phyloP scores from a whole-genome alignment of 1,139 yeast genomes.

The Suhomyces coccinellae region DNA sequence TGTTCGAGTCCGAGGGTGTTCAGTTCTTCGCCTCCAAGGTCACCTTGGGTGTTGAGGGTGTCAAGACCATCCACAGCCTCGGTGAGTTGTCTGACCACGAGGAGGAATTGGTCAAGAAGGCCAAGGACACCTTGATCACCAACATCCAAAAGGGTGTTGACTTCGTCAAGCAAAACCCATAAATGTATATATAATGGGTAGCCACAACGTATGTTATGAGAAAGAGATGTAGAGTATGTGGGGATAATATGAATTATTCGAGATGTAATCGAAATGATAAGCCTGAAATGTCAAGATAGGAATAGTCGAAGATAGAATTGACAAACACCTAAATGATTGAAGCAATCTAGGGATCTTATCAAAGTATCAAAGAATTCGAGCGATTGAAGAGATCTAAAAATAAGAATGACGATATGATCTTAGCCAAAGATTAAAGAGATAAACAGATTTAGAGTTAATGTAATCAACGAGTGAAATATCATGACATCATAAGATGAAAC shows the following conservation, averaged over 20 bases:
- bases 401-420: too few relatives aligned
- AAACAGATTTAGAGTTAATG: too few relatives aligned
- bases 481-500: too few relatives aligned
- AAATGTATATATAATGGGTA: slow-evolving; percentile 16
- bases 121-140: slow-evolving; percentile 55
- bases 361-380: too few relatives aligned
- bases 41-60: slow-evolving; percentile 58
- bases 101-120: slow-evolving; percentile 54
- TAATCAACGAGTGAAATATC: too few relatives aligned
- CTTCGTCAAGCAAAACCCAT: slow-evolving; percentile 55
- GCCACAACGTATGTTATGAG: neutral
- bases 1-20: slow-evolving; percentile 45
- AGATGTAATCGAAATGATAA: neutral
- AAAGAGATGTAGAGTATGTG: neutral
- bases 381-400: too few relatives aligned
- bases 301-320: too few relatives aligned
- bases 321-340: too few relatives aligned
- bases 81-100: slow-evolving; percentile 57
- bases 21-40: slow-evolving; percentile 68
- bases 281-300: too few relatives aligned
- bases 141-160: slow-evolving; percentile 62
- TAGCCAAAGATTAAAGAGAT: too few relatives aligned
- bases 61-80: slow-evolving; percentile 54
- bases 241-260: neutral
- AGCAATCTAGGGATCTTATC: too few relatives aligned